Percentiles rank a stretch among this genome's conserved stretches.
Evolutionary conservation across 1,139 yeast genomes (phyloP).

Genomic region (Hemisphaericaspora lyxosophila): DNA sequence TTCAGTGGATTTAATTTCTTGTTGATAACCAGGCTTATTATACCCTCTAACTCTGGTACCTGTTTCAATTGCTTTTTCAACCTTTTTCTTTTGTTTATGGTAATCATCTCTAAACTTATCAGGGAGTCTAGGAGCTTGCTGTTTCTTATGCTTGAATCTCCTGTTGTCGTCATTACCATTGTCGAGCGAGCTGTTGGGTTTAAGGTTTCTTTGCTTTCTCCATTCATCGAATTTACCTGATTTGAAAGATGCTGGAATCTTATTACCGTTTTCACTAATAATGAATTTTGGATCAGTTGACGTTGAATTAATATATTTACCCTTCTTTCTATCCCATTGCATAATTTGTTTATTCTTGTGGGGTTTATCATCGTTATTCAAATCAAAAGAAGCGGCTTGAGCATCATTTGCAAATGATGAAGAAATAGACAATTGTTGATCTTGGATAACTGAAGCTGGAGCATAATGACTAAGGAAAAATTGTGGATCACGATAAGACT

Average conservation of each 20-base stretch:
- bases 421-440: constrained; percentile 66
- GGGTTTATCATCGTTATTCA: constrained; percentile 74
- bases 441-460: constrained; percentile 76
- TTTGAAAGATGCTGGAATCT: constrained; percentile 86
- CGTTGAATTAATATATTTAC: constrained; percentile 80
- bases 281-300: constrained; percentile 84
- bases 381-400: constrained; percentile 78
- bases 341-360: constrained; percentile 68
- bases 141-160: constrained; percentile 70
- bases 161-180: constrained; percentile 30
- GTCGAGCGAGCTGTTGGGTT: constrained; percentile 30
- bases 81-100: constrained; percentile 79
- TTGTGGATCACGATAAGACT: constrained; percentile 73
- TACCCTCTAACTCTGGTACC: constrained; percentile 78
- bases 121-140: constrained; percentile 82
- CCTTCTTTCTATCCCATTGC: constrained; percentile 94
- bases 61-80: constrained; percentile 72
- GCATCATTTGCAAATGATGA: constrained; percentile 85
- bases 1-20: constrained; percentile 67
- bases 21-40: constrained; percentile 47
- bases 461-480: constrained; percentile 90
- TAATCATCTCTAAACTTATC: constrained; percentile 89
- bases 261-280: constrained; percentile 92
- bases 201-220: constrained; percentile 70
- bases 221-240: constrained; percentile 92